Conservation (phyloP, 345 rosid genomes). For the Populus deltoides region DNA sequence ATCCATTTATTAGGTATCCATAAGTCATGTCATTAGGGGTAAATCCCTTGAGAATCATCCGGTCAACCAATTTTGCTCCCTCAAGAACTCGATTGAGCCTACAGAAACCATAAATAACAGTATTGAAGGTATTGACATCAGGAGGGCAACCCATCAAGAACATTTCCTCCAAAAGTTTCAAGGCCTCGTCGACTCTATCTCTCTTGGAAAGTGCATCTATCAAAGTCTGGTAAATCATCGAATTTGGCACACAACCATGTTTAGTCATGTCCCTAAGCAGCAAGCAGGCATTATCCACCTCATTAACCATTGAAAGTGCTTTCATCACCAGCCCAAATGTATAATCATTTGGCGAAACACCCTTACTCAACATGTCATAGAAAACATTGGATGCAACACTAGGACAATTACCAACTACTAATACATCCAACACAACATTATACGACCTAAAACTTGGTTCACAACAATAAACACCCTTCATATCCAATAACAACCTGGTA, state of each 20-base stretch:
- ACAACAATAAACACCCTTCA: constrained; percentile 56
- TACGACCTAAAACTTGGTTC: constrained; percentile 67
- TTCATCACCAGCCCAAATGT: constrained; percentile 75
- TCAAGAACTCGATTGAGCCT: constrained; percentile 59
- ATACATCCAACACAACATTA: constrained; percentile 61
- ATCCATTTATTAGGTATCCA: constrained; percentile 61
- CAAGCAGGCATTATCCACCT: constrained; percentile 68
- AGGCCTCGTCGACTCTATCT: constrained; percentile 61
- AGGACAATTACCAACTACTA: constrained; percentile 56
- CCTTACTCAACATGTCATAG: constrained; percentile 72
- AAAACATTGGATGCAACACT: constrained; percentile 69
- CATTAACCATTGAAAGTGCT: constrained; percentile 64
- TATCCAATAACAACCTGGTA: constrained; percentile 70
- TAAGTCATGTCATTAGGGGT: constrained; percentile 61
- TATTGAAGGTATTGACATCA: constrained; percentile 78
- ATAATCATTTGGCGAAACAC: constrained; percentile 60
- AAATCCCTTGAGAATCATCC: constrained; percentile 75
- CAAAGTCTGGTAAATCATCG: constrained; percentile 68
- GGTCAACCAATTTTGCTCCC: constrained; percentile 64
- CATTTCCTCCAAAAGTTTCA: constrained; percentile 79
- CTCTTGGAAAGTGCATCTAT: constrained; percentile 68
- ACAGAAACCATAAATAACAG: constrained; percentile 66
- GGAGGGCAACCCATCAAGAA: constrained; percentile 76
- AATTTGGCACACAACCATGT: constrained; percentile 83
- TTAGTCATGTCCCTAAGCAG: constrained; percentile 75